phyloP scores from a whole-genome alignment of 139 green algal genomes.

The Picochlorum sp. region DNA sequence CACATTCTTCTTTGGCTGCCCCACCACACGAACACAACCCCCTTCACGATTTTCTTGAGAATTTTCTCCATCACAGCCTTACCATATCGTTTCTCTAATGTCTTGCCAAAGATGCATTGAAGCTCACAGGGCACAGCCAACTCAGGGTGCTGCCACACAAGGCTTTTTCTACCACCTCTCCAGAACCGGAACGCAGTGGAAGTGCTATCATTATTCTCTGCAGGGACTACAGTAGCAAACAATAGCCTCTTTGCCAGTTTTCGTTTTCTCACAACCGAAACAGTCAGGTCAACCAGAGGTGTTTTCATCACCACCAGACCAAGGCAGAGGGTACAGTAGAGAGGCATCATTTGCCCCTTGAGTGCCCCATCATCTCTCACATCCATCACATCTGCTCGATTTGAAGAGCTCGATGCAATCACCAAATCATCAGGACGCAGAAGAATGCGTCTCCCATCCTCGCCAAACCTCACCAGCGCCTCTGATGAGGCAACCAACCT shows the following conservation, averaged over 20 bases:
- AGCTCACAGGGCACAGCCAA: constrained; percentile 13
- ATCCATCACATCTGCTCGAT: too few species aligned
- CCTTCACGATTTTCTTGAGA: constrained; percentile 5
- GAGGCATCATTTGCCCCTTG: neutral
- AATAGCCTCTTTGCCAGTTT: neutral
- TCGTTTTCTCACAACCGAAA: neutral
- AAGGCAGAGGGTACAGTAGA: neutral
- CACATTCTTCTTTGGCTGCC: constrained; percentile 16
- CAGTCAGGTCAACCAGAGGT: neutral
- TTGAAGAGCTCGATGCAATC: too few species aligned
- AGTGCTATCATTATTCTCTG: neutral
- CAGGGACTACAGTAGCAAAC: neutral
- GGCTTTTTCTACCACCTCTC: constrained; percentile 6
- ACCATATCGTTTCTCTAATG: constrained; percentile 15
- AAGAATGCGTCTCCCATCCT: too few species aligned
- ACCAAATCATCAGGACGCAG: too few species aligned
- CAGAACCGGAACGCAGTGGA: neutral
- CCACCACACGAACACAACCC: constrained; percentile 12
- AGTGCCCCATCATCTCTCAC: too few species aligned
- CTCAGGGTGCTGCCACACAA: constrained; percentile 18
- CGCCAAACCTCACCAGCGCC: too few species aligned
- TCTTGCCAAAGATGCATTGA: constrained; percentile 27
- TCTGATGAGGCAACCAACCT: too few species aligned
- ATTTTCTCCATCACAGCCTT: constrained; percentile 8
- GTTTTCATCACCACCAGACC: neutral